phyloP scores from a whole-genome alignment of 257 asterid species.

The Misopates orontium region DNA sequence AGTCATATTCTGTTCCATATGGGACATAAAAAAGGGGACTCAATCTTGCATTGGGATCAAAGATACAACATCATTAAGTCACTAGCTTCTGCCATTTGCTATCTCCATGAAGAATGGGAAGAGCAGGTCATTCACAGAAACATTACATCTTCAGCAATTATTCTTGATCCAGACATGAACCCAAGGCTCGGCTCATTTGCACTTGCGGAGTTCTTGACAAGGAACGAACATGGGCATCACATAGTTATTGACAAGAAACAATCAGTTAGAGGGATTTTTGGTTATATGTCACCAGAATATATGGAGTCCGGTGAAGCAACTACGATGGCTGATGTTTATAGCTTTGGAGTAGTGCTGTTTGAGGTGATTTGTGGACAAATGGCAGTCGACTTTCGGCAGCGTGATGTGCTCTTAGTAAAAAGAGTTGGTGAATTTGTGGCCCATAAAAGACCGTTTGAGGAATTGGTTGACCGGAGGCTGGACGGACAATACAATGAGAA shows the following conservation, averaged over 20 bases:
- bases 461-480: conserved; percentile 68
- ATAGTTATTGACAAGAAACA: conserved; percentile 51
- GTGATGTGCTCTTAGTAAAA: conserved; percentile 56
- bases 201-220: conserved; percentile 77
- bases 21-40: conserved; percentile 11
- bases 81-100: conserved; percentile 79
- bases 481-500: conserved; percentile 52
- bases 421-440: conserved; percentile 54
- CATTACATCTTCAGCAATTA: conserved; percentile 82
- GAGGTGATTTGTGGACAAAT: conserved; percentile 74
- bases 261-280: conserved; percentile 78
- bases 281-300: conserved; percentile 85
- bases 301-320: conserved; percentile 77
- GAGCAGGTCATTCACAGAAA: conserved; percentile 89
- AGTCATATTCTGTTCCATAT: conserved; percentile 66
- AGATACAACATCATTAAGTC: conserved; percentile 74
- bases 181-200: conserved; percentile 92
- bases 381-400: conserved; percentile 80
- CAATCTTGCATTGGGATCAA: conserved; percentile 50
- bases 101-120: conserved; percentile 98
- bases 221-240: conserved; percentile 73
- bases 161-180: conserved; percentile 70
- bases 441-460: conserved; percentile 44
- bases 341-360: conserved; percentile 84
- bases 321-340: conserved; percentile 83